phyloP scores from a whole-genome alignment of 2,329 filamentous ascomycete genomes.

The Phyllosticta citrichinensis region DNA sequence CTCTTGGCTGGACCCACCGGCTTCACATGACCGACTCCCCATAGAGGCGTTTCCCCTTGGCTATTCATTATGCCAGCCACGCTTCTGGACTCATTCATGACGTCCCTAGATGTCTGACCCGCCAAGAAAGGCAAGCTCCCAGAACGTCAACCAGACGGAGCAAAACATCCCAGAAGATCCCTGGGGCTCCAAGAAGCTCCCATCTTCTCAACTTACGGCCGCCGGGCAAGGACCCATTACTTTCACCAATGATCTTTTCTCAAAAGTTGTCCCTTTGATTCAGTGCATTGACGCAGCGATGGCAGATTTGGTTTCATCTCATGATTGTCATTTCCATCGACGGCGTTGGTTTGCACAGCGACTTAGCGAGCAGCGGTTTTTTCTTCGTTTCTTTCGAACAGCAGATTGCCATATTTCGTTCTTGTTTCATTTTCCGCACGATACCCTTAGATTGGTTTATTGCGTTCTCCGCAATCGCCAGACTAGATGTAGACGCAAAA shows the following conservation, averaged over 20 bases:
- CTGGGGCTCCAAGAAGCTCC: not conserved
- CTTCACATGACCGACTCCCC: not conserved
- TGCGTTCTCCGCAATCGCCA: not conserved
- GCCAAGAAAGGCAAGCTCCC: not conserved
- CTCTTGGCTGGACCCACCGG: not conserved
- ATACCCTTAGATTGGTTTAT: not conserved
- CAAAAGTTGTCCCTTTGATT: not conserved
- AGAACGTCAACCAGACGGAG: not conserved
- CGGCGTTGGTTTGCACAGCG: not conserved
- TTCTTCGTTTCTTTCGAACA: not conserved
- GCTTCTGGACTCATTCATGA: not conserved
- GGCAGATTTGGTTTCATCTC: not conserved
- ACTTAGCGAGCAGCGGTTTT: not conserved
- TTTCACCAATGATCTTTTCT: not conserved
- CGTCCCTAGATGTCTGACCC: not conserved
- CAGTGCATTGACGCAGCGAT: not conserved
- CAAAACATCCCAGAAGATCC: not conserved
- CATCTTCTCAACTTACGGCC: not conserved
- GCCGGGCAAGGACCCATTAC: not conserved
- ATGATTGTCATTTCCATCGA: not conserved
- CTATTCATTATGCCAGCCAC: not conserved
- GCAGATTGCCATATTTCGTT: not conserved
- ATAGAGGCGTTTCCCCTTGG: not conserved
- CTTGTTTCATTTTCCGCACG: not conserved
- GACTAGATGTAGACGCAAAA: not conserved